These are phyloP conservation scores for Penicillium robsamsonii DNA, from an alignment of 495 filamentous ascomycete species.

Conservation along the genomic window DNA sequence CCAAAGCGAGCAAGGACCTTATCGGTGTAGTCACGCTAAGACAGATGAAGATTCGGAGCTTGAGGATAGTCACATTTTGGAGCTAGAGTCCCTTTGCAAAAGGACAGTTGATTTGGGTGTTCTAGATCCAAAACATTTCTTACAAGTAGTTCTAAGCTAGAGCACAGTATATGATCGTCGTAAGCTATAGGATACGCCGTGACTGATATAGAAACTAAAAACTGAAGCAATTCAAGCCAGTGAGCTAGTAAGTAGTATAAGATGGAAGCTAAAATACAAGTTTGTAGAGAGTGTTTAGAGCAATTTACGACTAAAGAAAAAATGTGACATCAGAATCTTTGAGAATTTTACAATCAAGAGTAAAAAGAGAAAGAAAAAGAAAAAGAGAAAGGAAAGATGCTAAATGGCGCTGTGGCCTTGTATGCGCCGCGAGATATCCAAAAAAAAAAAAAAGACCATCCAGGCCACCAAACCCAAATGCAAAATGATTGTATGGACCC, in stretches of 20 bases:
- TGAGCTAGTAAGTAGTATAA: not conserved
- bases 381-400: constrained; percentile 2
- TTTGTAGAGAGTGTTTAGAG: not conserved
- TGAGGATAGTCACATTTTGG: too few species aligned
- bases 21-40: too few species aligned
- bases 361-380: not conserved
- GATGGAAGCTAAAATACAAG: not conserved
- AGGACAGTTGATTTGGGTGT: too few species aligned
- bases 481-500: constrained; percentile 10
- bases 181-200: too few species aligned
- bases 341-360: not conserved
- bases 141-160: too few species aligned
- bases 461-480: constrained; percentile 5
- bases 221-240: too few species aligned
- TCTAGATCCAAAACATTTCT: too few species aligned
- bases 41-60: too few species aligned
- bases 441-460: not conserved
- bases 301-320: not conserved
- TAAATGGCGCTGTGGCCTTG: not conserved
- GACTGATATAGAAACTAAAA: too few species aligned
- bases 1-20: too few species aligned
- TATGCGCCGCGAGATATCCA: constrained; percentile 4
- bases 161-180: too few species aligned
- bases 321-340: not conserved
- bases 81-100: too few species aligned